phyloP scores from a whole-genome alignment of 1,284 basidiomycete species.

The Sphagnurus paluster region DNA sequence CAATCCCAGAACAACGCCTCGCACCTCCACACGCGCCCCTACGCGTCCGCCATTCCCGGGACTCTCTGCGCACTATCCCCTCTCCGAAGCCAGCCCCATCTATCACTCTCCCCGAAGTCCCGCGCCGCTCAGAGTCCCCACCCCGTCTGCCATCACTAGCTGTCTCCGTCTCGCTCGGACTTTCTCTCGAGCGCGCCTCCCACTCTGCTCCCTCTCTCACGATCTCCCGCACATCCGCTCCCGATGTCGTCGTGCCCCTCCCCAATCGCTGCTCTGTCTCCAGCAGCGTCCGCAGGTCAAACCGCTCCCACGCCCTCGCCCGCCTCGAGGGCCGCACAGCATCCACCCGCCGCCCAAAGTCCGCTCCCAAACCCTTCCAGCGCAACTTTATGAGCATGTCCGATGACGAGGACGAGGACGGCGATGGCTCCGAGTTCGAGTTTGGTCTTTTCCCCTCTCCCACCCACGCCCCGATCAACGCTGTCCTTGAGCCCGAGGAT shows the following conservation, averaged over 20 bases:
- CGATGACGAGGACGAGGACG: conserved; percentile 56
- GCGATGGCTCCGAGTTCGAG: conserved; percentile 17
- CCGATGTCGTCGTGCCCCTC: conserved; percentile 40
- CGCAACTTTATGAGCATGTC: conserved; percentile 67
- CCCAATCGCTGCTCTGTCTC: conserved; percentile 43
- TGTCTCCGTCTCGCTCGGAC: conserved; percentile 31
- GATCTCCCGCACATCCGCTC: conserved; percentile 35
- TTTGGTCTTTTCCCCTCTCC: too few relatives aligned
- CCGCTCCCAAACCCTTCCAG: conserved; percentile 20
- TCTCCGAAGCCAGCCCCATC: conserved; percentile 63
- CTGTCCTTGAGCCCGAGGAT: conserved; percentile 34
- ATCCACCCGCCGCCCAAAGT: conserved; percentile 13
- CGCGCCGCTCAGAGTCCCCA: conserved; percentile 21
- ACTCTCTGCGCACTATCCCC: conserved; percentile 52
- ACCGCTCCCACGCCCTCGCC: conserved; percentile 56
- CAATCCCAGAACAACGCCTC: conserved; percentile 22
- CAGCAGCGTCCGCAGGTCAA: conserved; percentile 35
- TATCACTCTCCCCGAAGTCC: conserved; percentile 47
- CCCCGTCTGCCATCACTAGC: conserved; percentile 33
- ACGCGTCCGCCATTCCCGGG: conserved; percentile 35
- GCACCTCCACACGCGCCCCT: conserved; percentile 23
- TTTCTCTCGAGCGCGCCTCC: conserved; percentile 27
- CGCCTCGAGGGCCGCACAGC: conserved; percentile 57
- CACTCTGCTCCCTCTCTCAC: conserved; percentile 20
- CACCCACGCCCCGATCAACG: conserved; percentile 19